Conservation (phyloP, 331 rosid species). For the Acacia concinna region DNA sequence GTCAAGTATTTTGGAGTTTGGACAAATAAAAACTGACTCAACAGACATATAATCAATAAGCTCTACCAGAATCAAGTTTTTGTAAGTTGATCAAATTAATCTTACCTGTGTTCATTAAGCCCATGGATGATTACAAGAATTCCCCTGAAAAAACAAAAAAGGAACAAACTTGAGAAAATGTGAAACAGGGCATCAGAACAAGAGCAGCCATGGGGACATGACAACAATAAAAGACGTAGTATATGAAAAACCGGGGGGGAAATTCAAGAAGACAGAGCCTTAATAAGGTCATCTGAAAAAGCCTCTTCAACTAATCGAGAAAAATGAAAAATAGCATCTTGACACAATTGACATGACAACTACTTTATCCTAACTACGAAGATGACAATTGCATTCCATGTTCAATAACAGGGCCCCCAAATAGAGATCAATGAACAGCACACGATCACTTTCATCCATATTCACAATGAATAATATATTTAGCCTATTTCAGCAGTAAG, state of each 20-base stretch:
- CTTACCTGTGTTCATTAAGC: slow-evolving; percentile 94
- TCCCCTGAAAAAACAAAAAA: slow-evolving; percentile 61
- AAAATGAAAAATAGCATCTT: not conserved
- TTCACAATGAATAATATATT: not conserved
- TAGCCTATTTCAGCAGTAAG: not conserved
- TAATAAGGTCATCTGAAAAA: slow-evolving; percentile 11
- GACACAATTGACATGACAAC: slow-evolving; percentile 22
- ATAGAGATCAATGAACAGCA: not conserved
- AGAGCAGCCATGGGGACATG: slow-evolving; percentile 3
- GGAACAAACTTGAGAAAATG: slow-evolving; percentile 16
- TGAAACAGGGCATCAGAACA: slow-evolving; percentile 12
- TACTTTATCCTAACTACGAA: not conserved
- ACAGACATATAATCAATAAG: slow-evolving; percentile 3
- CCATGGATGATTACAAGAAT: slow-evolving; percentile 88
- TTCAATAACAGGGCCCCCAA: no score
- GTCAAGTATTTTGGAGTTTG: not conserved
- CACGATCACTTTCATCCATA: not conserved
- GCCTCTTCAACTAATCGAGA: not conserved
- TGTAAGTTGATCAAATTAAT: not conserved
- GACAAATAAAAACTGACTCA: not conserved
- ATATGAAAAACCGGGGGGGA: not conserved
- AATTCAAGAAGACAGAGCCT: not conserved
- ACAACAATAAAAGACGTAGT: slow-evolving; percentile 11
- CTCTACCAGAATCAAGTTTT: not conserved
- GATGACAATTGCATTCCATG: not conserved